Evolutionary conservation across 805 yeast species (phyloP).

Genomic region (Monosporozyma yasuniensis): DNA sequence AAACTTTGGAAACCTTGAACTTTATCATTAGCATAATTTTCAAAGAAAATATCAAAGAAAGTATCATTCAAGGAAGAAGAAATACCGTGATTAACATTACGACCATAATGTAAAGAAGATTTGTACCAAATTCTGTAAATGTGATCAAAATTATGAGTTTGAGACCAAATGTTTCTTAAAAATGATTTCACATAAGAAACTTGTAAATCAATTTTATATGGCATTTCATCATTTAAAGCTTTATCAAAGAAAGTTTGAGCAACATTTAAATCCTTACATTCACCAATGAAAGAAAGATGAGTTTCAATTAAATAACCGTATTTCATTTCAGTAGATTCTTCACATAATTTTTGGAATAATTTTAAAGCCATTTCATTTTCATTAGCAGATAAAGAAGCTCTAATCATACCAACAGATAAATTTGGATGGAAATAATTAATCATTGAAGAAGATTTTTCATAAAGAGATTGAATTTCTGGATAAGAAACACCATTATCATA

Average conservation of each 20-base stretch:
- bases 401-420: conserved; percentile 62
- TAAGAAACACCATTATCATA: conserved; percentile 53
- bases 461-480: conserved; percentile 51
- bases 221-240: conserved; percentile 61
- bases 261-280: conserved; percentile 59
- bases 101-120: conserved; percentile 50
- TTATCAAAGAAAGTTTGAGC: conserved; percentile 69
- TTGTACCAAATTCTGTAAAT: conserved; percentile 55
- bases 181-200: conserved; percentile 64
- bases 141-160: conserved; percentile 47
- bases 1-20: conserved; percentile 50
- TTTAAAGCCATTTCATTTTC: conserved; percentile 58
- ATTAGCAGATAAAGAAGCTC: conserved; percentile 57
- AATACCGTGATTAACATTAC: conserved; percentile 54
- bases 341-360: conserved; percentile 51
- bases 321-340: conserved; percentile 38
- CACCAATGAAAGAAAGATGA: conserved; percentile 71
- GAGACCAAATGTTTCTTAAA: conserved; percentile 49
- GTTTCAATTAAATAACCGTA: conserved; percentile 57
- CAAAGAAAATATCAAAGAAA: conserved; percentile 61
- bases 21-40: conserved; percentile 39
- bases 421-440: conserved; percentile 34
- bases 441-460: conserved; percentile 35
- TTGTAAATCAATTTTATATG: conserved; percentile 61
- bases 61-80: conserved; percentile 64